Percentiles rank a stretch among this genome's conserved stretches.
phyloP scores from a whole-genome alignment of 495 filamentous ascomycete genomes.

The Podospora pseudoanserina region DNA sequence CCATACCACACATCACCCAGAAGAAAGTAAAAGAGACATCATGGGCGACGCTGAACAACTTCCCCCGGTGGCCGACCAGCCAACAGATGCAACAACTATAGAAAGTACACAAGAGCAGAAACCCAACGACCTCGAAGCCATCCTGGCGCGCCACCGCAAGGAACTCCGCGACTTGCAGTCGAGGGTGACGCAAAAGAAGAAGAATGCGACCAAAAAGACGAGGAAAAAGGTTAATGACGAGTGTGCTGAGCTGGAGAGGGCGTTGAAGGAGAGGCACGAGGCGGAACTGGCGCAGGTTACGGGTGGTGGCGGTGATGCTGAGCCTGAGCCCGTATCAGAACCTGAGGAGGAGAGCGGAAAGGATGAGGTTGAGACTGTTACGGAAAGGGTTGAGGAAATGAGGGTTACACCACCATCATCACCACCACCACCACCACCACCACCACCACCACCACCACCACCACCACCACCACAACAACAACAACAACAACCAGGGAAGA shows the following conservation, averaged over 20 bases:
- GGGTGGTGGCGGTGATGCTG: conserved; percentile 27
- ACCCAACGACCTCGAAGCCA: conserved; percentile 55
- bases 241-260: conserved; percentile 67
- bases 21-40: no score
- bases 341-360: not conserved
- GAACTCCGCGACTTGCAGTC: conserved; percentile 82
- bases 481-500: conserved; percentile 46
- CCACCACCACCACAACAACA: conserved; percentile 25
- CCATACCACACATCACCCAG: no score
- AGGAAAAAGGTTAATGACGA: conserved; percentile 83
- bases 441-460: conserved; percentile 21
- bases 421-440: conserved; percentile 23
- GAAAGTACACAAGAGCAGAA: no score
- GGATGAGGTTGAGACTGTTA: conserved; percentile 8
- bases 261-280: conserved; percentile 64
- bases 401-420: conserved; percentile 18
- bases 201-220: conserved; percentile 92
- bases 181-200: conserved; percentile 89
- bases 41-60: no score
- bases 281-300: conserved; percentile 60
- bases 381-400: conserved; percentile 23
- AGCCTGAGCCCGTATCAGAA: conserved; percentile 12
- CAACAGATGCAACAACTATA: no score
- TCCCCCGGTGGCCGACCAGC: no score
- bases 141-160: conserved; percentile 77